Evolutionary conservation across 345 rosid species (phyloP).

Genomic region (Triadica sebifera): DNA sequence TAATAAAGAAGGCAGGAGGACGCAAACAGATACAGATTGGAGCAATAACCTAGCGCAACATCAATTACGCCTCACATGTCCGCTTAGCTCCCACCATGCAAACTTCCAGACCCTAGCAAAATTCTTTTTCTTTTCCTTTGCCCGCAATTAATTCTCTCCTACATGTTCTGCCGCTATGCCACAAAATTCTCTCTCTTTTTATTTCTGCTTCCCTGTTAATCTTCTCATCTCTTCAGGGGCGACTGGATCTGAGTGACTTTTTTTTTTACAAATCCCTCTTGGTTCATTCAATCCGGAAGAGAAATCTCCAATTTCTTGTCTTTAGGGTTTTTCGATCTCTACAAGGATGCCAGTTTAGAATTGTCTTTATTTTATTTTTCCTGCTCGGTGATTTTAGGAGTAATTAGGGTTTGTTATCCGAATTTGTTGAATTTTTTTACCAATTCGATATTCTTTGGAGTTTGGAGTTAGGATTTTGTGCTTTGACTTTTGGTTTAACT

Average conservation of each 20-base stretch:
- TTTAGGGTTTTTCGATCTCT: conserved; percentile 9
- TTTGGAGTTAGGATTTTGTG: background rate
- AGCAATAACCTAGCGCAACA: too few relatives aligned
- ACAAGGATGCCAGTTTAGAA: background rate
- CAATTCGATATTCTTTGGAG: background rate
- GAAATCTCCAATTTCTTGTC: background rate
- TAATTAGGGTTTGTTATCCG: conserved; percentile 2
- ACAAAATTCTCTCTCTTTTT: background rate
- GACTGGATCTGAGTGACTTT: conserved; percentile 53
- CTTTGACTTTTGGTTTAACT: conserved; percentile 11
- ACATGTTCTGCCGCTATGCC: background rate
- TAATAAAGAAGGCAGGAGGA: too few relatives aligned
- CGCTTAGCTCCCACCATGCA: too few relatives aligned
- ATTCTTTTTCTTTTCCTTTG: background rate
- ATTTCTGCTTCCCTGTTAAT: background rate
- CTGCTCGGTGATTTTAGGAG: conserved; percentile 9
- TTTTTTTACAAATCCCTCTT: conserved; percentile 14
- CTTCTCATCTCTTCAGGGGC: conserved; percentile 24
- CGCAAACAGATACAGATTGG: background rate
- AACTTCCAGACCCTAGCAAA: conserved; percentile 2
- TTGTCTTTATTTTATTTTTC: background rate
- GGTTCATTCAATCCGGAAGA: conserved; percentile 31
- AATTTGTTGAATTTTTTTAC: background rate
- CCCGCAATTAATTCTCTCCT: background rate
- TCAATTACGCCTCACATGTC: too few relatives aligned